phyloP scores from a whole-genome alignment of 495 filamentous ascomycete species.

The Darksidea phi region DNA sequence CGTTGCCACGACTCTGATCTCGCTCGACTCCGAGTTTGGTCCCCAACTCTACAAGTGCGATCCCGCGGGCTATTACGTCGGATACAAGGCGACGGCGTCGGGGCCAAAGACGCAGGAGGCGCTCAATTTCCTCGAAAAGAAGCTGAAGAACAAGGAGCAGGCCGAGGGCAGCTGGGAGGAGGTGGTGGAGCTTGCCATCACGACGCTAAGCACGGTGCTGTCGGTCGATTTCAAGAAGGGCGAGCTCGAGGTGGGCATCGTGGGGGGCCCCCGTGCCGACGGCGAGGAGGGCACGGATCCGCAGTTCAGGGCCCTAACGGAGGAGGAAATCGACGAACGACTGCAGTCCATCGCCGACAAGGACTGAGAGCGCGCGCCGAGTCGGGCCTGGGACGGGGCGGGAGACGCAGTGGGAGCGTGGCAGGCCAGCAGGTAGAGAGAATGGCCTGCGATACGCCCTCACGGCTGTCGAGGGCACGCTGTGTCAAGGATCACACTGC shows the following conservation, averaged over 20 bases:
- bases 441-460: constrained; percentile 12
- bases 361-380: constrained; percentile 60
- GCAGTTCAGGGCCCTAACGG: constrained; percentile 82
- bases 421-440: background rate
- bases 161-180: constrained; percentile 95
- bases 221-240: constrained; percentile 99
- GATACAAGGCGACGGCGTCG: constrained; percentile 96
- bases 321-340: constrained; percentile 97
- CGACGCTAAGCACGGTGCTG: constrained; percentile 88
- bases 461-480: constrained; percentile 5
- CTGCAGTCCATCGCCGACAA: constrained; percentile 97
- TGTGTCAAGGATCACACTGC: constrained; percentile 10
- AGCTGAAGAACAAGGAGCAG: constrained; percentile 98
- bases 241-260: constrained; percentile 96
- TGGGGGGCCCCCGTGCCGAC: constrained; percentile 75
- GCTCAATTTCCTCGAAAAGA: constrained; percentile 96
- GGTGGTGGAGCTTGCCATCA: constrained; percentile 93
- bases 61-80: constrained; percentile 94
- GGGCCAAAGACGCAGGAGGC: constrained; percentile 98
- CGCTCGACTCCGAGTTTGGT: constrained; percentile 85
- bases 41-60: constrained; percentile 99
- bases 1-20: constrained; percentile 90
- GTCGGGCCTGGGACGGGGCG: constrained; percentile 13
- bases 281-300: constrained; percentile 76
- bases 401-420: background rate